These are phyloP conservation scores for Suillus americanus DNA, from an alignment of 768 basidiomycete genomes.

Conservation along the genomic window DNA sequence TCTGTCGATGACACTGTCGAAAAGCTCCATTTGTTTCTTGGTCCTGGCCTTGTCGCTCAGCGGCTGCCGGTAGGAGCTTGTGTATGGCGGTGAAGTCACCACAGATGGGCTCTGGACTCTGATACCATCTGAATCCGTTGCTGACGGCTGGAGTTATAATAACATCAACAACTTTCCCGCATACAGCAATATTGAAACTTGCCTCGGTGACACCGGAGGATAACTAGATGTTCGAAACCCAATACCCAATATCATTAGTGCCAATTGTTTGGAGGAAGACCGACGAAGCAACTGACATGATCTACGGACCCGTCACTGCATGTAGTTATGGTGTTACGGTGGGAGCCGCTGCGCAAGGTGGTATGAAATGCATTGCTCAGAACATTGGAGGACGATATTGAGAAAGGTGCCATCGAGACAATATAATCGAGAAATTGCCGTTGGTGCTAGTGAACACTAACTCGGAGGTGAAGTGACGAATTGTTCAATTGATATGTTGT, in stretches of 20 bases:
- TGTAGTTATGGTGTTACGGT: not conserved
- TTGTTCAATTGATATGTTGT: not conserved
- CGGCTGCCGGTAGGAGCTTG: not conserved
- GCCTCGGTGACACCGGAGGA: not conserved
- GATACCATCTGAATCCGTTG: not conserved
- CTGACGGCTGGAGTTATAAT: not conserved
- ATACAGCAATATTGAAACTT: not conserved
- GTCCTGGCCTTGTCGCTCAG: not conserved
- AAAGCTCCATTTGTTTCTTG: slow-evolving; percentile 2
- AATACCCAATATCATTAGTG: not conserved
- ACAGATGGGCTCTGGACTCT: not conserved
- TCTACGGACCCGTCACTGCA: not conserved
- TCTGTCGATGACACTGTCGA: not conserved
- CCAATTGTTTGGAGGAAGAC: not conserved
- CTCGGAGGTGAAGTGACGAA: not conserved
- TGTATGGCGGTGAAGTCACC: not conserved
- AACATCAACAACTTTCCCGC: not conserved
- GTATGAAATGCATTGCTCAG: not conserved
- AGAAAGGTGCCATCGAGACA: not conserved
- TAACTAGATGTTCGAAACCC: not conserved
- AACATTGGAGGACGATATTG: not conserved
- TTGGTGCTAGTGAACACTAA: not conserved
- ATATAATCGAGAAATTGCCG: not conserved
- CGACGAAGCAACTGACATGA: not conserved
- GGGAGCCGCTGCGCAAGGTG: not conserved